These are phyloP conservation scores for Camellia granthamiana DNA, from an alignment of 148 eudicot species.

Conservation along the genomic window DNA sequence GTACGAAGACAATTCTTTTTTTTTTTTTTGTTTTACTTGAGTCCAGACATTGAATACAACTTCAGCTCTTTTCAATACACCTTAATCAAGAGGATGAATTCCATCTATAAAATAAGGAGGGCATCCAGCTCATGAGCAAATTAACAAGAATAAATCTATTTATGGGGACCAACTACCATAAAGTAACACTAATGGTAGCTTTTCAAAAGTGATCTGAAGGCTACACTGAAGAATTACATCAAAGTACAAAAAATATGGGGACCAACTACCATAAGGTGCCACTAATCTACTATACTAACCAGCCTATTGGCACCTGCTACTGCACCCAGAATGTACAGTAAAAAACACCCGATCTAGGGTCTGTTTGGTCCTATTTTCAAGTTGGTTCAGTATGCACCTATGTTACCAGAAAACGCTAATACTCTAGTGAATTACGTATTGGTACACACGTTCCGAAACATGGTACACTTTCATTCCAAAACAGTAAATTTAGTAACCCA, in stretches of 20 bases:
- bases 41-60: background rate
- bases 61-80: background rate
- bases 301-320: background rate
- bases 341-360: background rate
- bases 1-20: background rate
- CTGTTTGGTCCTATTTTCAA: background rate
- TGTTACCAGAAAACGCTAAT: too few species aligned
- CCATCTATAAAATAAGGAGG: background rate
- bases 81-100: background rate
- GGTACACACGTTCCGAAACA: too few species aligned
- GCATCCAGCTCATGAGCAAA: background rate
- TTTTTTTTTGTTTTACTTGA: background rate
- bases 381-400: background rate
- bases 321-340: background rate
- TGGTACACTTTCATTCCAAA: too few species aligned
- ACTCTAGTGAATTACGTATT: too few species aligned
- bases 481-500: too few species aligned
- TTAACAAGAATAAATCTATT: background rate
- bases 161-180: background rate
- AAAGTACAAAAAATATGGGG: background rate
- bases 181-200: background rate
- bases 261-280: background rate
- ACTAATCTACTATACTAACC: background rate
- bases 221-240: background rate
- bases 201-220: background rate